phyloP scores from a whole-genome alignment of 202 grass and related monocot genomes.

The Carex arenaria region DNA sequence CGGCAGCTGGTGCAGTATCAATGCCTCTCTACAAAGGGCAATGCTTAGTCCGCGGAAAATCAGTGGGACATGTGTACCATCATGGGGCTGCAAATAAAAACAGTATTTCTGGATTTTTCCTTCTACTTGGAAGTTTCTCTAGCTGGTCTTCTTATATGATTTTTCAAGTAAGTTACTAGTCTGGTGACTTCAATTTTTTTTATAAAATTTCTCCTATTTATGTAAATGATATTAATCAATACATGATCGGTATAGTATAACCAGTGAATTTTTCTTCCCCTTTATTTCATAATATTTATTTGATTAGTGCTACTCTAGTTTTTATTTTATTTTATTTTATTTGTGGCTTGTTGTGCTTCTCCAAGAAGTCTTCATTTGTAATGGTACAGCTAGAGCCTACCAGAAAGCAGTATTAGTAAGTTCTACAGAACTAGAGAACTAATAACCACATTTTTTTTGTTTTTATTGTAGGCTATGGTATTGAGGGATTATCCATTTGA shows the following conservation, averaged over 20 bases:
- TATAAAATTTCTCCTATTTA: neutral
- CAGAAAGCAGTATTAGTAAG: neutral
- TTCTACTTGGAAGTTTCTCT: slow-evolving; percentile 13
- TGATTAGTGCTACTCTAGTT: neutral
- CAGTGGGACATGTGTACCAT: slow-evolving; percentile 10
- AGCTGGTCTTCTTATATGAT: slow-evolving; percentile 27
- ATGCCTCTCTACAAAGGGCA: slow-evolving; percentile 25
- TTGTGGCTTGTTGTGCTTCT: neutral
- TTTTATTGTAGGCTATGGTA: slow-evolving; percentile 9
- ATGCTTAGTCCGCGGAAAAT: neutral
- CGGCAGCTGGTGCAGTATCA: slow-evolving; percentile 20
- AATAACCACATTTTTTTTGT: slow-evolving; percentile 4
- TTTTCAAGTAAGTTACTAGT: slow-evolving; percentile 29
- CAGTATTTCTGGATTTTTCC: slow-evolving; percentile 13
- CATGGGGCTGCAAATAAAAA: neutral
- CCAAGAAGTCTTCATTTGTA: neutral
- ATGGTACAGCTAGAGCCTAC: neutral
- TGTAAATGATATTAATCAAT: neutral
- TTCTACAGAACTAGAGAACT: neutral
- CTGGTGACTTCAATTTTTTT: neutral
- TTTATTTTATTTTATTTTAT: neutral
- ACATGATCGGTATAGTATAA: neutral
- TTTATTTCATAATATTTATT: neutral
- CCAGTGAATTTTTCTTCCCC: neutral
- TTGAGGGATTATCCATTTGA: slow-evolving; percentile 31